Conservation (phyloP, 768 basidiomycete genomes). For the Leucosporidium yakuticum region DNA sequence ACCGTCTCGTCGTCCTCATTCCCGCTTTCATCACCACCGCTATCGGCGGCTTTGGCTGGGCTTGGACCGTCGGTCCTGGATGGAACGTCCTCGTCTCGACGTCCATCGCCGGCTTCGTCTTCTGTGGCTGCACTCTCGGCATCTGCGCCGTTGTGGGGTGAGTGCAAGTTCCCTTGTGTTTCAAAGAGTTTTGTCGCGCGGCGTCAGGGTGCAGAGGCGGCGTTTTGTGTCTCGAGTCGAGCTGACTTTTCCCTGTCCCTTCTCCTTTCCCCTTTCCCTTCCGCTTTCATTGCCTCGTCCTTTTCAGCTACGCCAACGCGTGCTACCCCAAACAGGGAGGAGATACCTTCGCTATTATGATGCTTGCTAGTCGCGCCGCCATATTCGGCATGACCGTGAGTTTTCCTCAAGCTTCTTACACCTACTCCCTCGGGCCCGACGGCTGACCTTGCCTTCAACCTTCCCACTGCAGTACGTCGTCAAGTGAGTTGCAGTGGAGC, state of each 20-base stretch:
- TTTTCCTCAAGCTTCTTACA: no score
- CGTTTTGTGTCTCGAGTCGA: no score
- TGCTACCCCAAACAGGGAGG: neutral
- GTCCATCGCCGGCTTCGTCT: neutral
- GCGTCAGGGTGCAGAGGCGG: no score
- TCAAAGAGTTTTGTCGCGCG: no score
- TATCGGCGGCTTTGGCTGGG: neutral
- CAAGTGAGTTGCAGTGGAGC: no score
- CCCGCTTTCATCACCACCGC: neutral
- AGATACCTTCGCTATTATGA: neutral
- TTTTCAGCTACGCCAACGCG: neutral
- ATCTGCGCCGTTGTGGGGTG: neutral
- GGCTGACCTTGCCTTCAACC: no score
- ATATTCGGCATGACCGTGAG: neutral
- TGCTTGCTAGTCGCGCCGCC: neutral
- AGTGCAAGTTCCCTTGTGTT: no score
- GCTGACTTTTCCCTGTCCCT: no score
- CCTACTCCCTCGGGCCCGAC: no score
- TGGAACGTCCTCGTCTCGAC: slow-evolving; percentile 4
- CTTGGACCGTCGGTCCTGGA: neutral
- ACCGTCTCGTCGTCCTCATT: neutral
- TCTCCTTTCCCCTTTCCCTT: neutral
- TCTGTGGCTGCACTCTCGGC: neutral
- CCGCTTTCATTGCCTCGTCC: neutral
- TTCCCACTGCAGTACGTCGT: no score